Percentiles rank a stretch among this genome's conserved stretches.
Conservation (phyloP, 2,329 filamentous ascomycete genomes). For the Trichoderma koningiopsis region DNA sequence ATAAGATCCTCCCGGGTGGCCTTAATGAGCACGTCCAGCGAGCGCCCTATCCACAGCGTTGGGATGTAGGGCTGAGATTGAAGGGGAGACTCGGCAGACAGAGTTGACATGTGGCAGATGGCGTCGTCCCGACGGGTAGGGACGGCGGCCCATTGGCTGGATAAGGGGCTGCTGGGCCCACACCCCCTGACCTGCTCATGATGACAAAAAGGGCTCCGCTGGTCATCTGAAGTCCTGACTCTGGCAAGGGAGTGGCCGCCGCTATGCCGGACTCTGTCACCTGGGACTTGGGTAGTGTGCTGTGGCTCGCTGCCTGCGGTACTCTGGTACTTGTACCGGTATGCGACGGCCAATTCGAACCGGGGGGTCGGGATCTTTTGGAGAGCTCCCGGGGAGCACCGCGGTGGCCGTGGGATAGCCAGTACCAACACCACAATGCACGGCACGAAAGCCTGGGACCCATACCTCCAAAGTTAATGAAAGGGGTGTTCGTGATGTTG, state of each 20-base stretch:
- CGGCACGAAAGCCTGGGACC: background rate
- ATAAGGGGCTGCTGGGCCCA: background rate
- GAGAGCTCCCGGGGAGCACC: conserved; percentile 1
- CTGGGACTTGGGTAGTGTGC: background rate
- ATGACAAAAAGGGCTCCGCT: conserved; percentile 19
- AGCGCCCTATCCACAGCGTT: conserved; percentile 20
- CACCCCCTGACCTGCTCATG: background rate
- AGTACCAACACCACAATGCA: background rate
- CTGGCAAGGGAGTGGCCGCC: conserved; percentile 20
- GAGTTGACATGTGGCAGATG: conserved; percentile 24
- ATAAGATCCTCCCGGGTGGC: conserved; percentile 2
- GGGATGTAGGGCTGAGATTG: conserved; percentile 25
- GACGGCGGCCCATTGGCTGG: conserved; percentile 22
- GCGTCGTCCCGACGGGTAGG: conserved; percentile 24
- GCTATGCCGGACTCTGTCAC: conserved; percentile 9
- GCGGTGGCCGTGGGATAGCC: conserved; percentile 7
- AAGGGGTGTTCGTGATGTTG: conserved; percentile 13
- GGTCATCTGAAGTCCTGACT: conserved; percentile 14
- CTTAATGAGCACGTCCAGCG: background rate
- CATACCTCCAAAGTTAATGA: conserved; percentile 15
- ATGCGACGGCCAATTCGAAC: conserved; percentile 10
- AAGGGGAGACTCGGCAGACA: conserved; percentile 23
- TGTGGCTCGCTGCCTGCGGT: background rate
- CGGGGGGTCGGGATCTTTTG: conserved; percentile 19
- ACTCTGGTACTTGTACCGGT: background rate